phyloP scores from a whole-genome alignment of 2,329 filamentous ascomycete genomes.

The Phaeosphaeriaceae sp. region DNA sequence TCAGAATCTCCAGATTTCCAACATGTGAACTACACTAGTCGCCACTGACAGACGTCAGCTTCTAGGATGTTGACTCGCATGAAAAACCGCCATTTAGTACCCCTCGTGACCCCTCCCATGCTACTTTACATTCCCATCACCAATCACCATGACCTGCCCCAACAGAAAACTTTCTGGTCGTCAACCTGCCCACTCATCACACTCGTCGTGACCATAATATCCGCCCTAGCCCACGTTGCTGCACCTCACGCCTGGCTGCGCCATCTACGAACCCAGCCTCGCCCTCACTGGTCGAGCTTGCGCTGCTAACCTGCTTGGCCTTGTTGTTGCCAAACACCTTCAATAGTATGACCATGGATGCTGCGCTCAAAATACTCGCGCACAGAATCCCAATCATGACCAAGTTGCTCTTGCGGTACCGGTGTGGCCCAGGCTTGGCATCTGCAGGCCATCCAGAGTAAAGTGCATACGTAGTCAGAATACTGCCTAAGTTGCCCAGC shows the following conservation, averaged over 20 bases:
- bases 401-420: constrained; percentile 83
- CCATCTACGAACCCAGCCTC: constrained; percentile 60
- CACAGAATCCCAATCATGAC: constrained; percentile 87
- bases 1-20: background rate
- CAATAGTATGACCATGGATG: constrained; percentile 71
- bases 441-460: constrained; percentile 88
- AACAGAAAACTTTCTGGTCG: background rate
- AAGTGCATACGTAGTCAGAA: constrained; percentile 86
- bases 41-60: constrained; percentile 23
- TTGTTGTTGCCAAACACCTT: constrained; percentile 47
- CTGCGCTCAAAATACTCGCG: constrained; percentile 75
- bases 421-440: constrained; percentile 64
- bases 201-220: constrained; percentile 38
- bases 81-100: constrained; percentile 9
- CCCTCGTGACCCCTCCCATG: constrained; percentile 30
- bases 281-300: constrained; percentile 51
- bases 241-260: constrained; percentile 49
- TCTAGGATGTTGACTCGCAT: constrained; percentile 41
- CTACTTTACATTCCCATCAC: constrained; percentile 13
- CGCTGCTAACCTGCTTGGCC: constrained; percentile 46
- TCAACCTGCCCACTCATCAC: constrained; percentile 1
- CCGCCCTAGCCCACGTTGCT: constrained; percentile 49
- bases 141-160: constrained; percentile 10
- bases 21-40: constrained; percentile 3
- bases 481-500: constrained; percentile 83